Evolutionary conservation across 2,329 filamentous ascomycete species (phyloP).

Genomic region (Dactylellina sp.): DNA sequence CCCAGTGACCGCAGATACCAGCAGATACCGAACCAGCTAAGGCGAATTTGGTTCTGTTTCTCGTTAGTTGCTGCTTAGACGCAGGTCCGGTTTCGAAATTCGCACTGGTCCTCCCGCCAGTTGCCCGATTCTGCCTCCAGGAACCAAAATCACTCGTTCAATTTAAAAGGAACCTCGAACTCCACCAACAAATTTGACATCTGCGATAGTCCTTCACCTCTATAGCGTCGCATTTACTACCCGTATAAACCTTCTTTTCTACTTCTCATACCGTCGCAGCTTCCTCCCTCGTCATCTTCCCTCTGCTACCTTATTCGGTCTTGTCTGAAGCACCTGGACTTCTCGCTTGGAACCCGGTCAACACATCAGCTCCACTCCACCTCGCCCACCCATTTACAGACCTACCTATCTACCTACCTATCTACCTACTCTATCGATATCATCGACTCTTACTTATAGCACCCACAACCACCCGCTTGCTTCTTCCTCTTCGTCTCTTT

Average conservation of each 20-base stretch:
- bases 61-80: slow-evolving; percentile 21
- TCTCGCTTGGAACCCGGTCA: slow-evolving; percentile 14
- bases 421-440: slow-evolving; percentile 11
- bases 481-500: slow-evolving; percentile 17
- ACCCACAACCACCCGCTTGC: not conserved
- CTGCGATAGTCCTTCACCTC: not conserved
- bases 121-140: slow-evolving; percentile 6
- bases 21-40: slow-evolving; percentile 8
- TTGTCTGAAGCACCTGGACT: slow-evolving; percentile 2
- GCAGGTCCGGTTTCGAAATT: slow-evolving; percentile 19
- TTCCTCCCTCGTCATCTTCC: slow-evolving; percentile 12
- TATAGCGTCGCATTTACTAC: not conserved
- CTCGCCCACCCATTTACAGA: not conserved
- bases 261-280: not conserved
- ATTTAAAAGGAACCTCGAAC: not conserved
- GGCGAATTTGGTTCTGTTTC: slow-evolving; percentile 6
- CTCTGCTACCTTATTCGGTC: slow-evolving; percentile 3
- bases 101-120: slow-evolving; percentile 12
- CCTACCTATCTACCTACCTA: not conserved
- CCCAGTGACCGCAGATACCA: slow-evolving; percentile 1
- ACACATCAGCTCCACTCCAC: slow-evolving; percentile 15
- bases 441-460: slow-evolving; percentile 8
- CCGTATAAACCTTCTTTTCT: slow-evolving; percentile 19
- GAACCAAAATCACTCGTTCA: slow-evolving; percentile 2
- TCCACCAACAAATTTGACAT: not conserved